A percentile compares a stretch with the other conserved stretches of the same genome.
Evolutionary conservation across 306 rosid genomes (phyloP).

Genomic region (Cajanus cajan): DNA sequence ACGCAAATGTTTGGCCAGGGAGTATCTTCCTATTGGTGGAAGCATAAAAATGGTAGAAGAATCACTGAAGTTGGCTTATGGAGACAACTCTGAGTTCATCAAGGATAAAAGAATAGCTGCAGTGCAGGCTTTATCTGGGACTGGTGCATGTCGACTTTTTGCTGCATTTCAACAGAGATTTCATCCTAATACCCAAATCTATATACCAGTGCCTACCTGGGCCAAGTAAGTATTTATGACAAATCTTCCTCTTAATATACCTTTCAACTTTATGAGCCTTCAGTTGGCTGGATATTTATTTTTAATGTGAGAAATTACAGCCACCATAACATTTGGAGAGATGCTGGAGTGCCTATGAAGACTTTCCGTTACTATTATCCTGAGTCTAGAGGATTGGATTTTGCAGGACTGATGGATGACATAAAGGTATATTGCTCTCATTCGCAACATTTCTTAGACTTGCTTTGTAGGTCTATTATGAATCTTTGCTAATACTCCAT

Average conservation of each 20-base stretch:
- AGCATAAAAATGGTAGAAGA: conserved; percentile 80
- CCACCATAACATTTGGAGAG: conserved; percentile 99
- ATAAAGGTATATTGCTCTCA: conserved; percentile 41
- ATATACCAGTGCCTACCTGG: conserved; percentile 91
- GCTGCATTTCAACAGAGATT: conserved; percentile 95
- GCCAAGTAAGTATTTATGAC: conserved; percentile 61
- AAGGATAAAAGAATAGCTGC: conserved; percentile 93
- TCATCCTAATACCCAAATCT: conserved; percentile 74
- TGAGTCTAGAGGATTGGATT: conserved; percentile 85
- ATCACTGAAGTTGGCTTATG: conserved; percentile 91
- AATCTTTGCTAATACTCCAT: conserved; percentile 25
- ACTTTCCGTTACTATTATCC: conserved; percentile 90
- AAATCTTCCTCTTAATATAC: neutral
- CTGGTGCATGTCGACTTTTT: conserved; percentile 94
- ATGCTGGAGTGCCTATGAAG: conserved; percentile 78
- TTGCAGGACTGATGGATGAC: conserved; percentile 76
- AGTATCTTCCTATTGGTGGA: conserved; percentile 97
- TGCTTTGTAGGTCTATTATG: neutral
- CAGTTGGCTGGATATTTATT: neutral
- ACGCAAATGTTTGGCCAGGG: conserved; percentile 53
- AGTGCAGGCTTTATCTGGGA: conserved; percentile 92
- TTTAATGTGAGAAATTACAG: conserved; percentile 47
- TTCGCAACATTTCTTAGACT: neutral
- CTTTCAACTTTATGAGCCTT: neutral
- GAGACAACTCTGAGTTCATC: conserved; percentile 75